Percentiles rank a stretch among this genome's conserved stretches.
Evolutionary conservation across 257 asterid genomes (phyloP).

Genomic region (Leptodermis oblonga): DNA sequence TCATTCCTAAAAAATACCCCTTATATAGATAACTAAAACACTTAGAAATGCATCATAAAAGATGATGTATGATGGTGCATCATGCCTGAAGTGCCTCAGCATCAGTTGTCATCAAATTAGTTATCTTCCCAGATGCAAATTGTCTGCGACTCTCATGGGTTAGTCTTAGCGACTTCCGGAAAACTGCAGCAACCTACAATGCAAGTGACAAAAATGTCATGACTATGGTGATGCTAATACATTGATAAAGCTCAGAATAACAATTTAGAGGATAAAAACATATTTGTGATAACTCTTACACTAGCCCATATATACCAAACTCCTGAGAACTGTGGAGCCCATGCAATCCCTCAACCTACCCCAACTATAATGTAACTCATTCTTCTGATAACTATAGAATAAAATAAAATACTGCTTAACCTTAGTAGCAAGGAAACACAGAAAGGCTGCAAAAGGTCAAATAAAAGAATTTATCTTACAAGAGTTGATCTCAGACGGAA

Average conservation of each 20-base stretch:
- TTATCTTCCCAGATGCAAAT: constrained; percentile 83
- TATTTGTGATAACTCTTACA: not conserved
- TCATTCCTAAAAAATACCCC: not conserved
- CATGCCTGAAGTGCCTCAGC: constrained; percentile 91
- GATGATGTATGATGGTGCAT: not conserved
- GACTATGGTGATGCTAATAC: not conserved
- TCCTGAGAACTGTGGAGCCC: not conserved
- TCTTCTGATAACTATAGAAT: not conserved
- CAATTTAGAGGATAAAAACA: not conserved
- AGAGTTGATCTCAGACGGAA: constrained; percentile 84
- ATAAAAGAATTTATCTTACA: constrained; percentile 40
- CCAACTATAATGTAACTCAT: not conserved
- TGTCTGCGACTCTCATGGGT: constrained; percentile 92
- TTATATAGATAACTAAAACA: not conserved
- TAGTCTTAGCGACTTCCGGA: constrained; percentile 79
- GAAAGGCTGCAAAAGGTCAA: not conserved
- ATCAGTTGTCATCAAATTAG: constrained; percentile 94
- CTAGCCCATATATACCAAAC: not conserved
- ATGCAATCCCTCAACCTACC: not conserved
- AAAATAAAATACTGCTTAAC: not conserved
- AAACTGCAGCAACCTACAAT: constrained; percentile 81
- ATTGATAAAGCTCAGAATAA: not conserved
- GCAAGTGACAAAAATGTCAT: not conserved
- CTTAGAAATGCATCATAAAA: not conserved
- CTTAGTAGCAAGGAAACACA: not conserved